Conservation (phyloP, 495 filamentous ascomycete species). For the Podospora comata region DNA sequence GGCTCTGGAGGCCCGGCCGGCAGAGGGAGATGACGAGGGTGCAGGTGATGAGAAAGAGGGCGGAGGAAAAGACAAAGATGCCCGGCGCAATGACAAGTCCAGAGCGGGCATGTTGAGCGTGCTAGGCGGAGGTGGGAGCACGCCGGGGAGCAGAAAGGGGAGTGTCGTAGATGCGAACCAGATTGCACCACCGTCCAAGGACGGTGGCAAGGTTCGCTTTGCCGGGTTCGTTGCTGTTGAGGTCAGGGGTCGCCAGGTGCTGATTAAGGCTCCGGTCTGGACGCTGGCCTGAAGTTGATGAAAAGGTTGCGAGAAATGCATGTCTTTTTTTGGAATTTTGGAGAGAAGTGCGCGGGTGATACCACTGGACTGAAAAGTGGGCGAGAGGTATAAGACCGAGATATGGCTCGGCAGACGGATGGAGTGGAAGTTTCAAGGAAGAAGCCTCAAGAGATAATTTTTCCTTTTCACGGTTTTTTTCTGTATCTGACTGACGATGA, state of each 20-base stretch:
- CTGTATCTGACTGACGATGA: conserved; percentile 6
- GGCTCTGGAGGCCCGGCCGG: conserved; percentile 56
- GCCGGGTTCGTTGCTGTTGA: conserved; percentile 83
- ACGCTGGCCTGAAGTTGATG: conserved; percentile 38
- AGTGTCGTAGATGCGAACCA: conserved; percentile 36
- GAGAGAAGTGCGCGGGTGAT: background rate
- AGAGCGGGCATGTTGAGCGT: conserved; percentile 38
- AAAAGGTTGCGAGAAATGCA: background rate
- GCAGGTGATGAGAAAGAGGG: conserved; percentile 46
- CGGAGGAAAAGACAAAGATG: conserved; percentile 35
- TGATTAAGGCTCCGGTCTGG: conserved; percentile 92
- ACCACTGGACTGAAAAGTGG: background rate
- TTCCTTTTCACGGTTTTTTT: background rate
- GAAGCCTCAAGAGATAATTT: background rate
- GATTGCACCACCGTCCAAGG: conserved; percentile 41
- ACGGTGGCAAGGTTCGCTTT: conserved; percentile 63
- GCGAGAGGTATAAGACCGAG: background rate
- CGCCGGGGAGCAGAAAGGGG: conserved; percentile 37
- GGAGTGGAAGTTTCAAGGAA: background rate
- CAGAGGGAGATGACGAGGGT: conserved; percentile 47
- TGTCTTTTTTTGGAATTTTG: background rate
- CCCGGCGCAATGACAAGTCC: conserved; percentile 38
- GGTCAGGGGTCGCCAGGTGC: conserved; percentile 75
- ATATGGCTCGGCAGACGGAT: background rate
- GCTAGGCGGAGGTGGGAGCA: conserved; percentile 28